phyloP scores from a whole-genome alignment of 2,329 filamentous ascomycete species.

The Acrocalymma vagum region DNA sequence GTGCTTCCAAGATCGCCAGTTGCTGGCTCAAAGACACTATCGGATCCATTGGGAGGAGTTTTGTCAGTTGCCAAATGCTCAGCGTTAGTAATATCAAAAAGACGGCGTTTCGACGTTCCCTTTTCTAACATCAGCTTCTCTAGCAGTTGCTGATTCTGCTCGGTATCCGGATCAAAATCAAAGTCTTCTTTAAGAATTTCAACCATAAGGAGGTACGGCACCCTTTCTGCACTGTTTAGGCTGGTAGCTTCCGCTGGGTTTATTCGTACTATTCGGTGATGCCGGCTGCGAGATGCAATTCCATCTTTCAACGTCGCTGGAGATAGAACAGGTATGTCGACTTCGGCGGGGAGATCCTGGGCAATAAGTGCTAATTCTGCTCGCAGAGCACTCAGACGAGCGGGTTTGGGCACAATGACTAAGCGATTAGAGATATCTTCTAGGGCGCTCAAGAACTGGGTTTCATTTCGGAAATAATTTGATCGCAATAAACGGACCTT shows the following conservation, averaged over 20 bases:
- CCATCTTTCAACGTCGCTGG: constrained; percentile 78
- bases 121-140: constrained; percentile 73
- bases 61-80: constrained; percentile 58
- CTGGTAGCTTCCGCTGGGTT: constrained; percentile 87
- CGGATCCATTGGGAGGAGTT: constrained; percentile 57
- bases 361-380: constrained; percentile 83
- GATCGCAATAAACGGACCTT: constrained; percentile 78
- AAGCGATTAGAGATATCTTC: constrained; percentile 87
- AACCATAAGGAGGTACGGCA: constrained; percentile 85
- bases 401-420: constrained; percentile 81
- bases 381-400: constrained; percentile 79
- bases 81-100: constrained; percentile 68
- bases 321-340: constrained; percentile 84
- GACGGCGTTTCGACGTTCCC: constrained; percentile 61
- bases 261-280: constrained; percentile 83
- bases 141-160: constrained; percentile 74
- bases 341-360: constrained; percentile 82
- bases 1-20: constrained; percentile 81
- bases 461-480: constrained; percentile 85
- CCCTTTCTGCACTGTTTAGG: constrained; percentile 85
- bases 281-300: constrained; percentile 75
- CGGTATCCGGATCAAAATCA: constrained; percentile 78
- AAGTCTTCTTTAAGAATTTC: constrained; percentile 85
- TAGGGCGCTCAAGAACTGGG: constrained; percentile 80
- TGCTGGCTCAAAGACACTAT: constrained; percentile 85